These are phyloP conservation scores for Colletotrichum coccodes DNA, from an alignment of 2,329 filamentous ascomycete species.

Conservation along the genomic window DNA sequence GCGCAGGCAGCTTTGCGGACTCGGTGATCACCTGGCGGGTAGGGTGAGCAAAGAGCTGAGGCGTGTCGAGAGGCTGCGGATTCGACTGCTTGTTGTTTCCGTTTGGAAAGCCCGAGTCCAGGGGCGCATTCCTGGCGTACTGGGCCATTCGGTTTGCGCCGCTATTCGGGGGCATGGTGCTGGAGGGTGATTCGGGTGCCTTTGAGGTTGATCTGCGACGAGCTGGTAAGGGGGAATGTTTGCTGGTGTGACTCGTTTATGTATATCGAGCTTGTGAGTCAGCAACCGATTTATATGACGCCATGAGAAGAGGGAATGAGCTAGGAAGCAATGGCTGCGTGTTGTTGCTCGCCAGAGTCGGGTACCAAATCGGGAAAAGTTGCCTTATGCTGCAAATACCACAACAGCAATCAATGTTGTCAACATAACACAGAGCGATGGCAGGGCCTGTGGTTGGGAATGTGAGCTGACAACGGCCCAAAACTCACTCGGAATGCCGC, in stretches of 20 bases:
- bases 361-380: not conserved
- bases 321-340: not conserved
- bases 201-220: not conserved
- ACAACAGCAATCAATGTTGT: not conserved
- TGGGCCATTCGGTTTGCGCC: constrained; percentile 28
- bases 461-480: not conserved
- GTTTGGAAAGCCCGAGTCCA: constrained; percentile 12
- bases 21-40: constrained; percentile 43
- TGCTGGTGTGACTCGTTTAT: no score
- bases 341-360: not conserved
- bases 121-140: constrained; percentile 29
- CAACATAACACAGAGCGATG: not conserved
- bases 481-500: not conserved
- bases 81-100: not conserved
- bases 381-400: not conserved
- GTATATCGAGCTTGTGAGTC: not conserved
- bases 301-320: not conserved
- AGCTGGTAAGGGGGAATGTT: not conserved
- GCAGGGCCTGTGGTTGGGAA: not conserved
- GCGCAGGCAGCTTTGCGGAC: constrained; percentile 47
- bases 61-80: constrained; percentile 1
- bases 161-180: constrained; percentile 30
- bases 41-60: constrained; percentile 11
- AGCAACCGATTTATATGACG: not conserved
- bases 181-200: not conserved